Evolutionary conservation across 2,329 filamentous ascomycete species (phyloP).

Genomic region (Epichloe aotearoae): DNA sequence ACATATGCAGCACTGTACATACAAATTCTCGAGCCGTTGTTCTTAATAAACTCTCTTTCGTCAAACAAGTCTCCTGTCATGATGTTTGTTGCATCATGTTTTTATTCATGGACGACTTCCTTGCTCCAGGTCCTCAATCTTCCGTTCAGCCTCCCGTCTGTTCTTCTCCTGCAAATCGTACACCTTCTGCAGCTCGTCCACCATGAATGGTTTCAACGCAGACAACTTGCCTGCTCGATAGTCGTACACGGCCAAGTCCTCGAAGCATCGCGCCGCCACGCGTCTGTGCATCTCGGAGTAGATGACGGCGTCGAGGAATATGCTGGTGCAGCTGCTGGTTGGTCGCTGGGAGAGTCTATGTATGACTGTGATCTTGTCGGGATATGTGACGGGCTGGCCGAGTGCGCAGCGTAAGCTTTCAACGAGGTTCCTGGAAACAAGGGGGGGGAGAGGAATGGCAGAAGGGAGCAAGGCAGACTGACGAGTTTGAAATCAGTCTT

Average conservation of each 20-base stretch:
- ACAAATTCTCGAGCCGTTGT: neutral
- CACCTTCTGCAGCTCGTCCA: constrained; percentile 20
- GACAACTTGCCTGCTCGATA: constrained; percentile 24
- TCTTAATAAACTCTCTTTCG: too few species aligned
- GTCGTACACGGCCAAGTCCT: constrained; percentile 27
- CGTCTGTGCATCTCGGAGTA: constrained; percentile 64
- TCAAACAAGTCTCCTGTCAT: too few species aligned
- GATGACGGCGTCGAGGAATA: constrained; percentile 50
- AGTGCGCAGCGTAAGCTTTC: too few species aligned
- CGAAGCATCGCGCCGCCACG: constrained; percentile 57
- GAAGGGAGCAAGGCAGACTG: constrained; percentile 20
- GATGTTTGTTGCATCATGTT: too few species aligned
- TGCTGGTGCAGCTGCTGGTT: constrained; percentile 25
- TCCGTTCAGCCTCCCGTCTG: constrained; percentile 8
- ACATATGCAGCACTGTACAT: neutral
- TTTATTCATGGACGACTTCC: too few species aligned
- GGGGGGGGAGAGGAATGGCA: too few species aligned
- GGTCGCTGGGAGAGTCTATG: constrained; percentile 56
- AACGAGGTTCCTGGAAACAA: too few species aligned
- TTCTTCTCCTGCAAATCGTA: constrained; percentile 21
- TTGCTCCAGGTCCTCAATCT: constrained; percentile 8
- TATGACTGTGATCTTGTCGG: constrained; percentile 70
- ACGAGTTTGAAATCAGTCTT: constrained; percentile 82
- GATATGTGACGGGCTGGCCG: constrained; percentile 63
- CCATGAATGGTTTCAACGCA: constrained; percentile 27